Evolutionary conservation across 495 filamentous ascomycete genomes (phyloP), one percentile per base, ranked within the genome.

Genomic region (Hypomontagnella monticulosa): DNA sequence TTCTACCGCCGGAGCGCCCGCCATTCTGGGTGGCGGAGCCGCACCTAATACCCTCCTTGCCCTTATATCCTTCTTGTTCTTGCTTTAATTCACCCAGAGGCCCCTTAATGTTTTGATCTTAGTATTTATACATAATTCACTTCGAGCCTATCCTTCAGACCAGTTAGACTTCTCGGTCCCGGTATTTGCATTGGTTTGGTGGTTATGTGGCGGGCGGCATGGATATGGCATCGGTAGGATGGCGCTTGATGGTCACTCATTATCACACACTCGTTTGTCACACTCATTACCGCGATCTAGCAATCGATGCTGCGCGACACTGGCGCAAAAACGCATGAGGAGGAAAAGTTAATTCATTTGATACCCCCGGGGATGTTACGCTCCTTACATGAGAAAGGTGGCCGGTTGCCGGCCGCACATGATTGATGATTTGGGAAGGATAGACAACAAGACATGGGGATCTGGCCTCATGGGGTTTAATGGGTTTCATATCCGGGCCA

Each of bases 91-190:
- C 15, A 12, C 34, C 41, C 36, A 41, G 33, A 38, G n/a, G 4
- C 8, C 44, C 42, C 36, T 50, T 63, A 60, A 63, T 68, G 33
- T 49, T 49, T 60, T 60, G 20, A 56, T 46, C 32, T 4, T 61
- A 51, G 9, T 48, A 43, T 6, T 1, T 10, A 9, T 5, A 27
- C 33, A 57, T 14, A 43, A 48, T 67, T 63, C 55, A 56, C 16
- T 68, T 68, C 65, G 20, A 20, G 56, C 46, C 65, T 55, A 51
- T 68, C 65, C 59, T 60, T 68, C 15, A 56, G 27, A 20, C 37
- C 54, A 52, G 15, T 63, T 68, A 50, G 7, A 51, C 44, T 51
- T 56, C 9, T 36, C 10, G 36, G 51, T 16, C 33, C 14, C 14
- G 48, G 23, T 3, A 44, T 58, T 60, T 36, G 30, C 50, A 4